These are phyloP conservation scores for Myxozyma melibiosi DNA, from an alignment of 805 yeast genomes.

Conservation along the genomic window DNA sequence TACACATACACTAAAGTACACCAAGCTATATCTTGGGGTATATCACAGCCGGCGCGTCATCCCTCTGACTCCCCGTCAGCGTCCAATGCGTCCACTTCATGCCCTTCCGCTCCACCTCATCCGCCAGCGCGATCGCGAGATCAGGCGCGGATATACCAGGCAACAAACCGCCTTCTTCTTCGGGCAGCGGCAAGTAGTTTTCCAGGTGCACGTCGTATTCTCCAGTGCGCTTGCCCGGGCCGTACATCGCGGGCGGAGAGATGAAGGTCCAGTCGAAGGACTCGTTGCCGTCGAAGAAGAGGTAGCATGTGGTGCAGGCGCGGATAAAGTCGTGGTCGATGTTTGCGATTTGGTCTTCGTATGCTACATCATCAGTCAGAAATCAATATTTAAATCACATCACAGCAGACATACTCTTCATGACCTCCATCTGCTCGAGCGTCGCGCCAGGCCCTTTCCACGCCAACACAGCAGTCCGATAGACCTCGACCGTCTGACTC, in stretches of 20 bases:
- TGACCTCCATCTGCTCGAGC: constrained; percentile 4
- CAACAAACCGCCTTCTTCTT: constrained; percentile 3
- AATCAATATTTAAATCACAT: not conserved
- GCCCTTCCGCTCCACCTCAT: constrained; percentile 11
- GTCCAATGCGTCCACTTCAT: constrained; percentile 20
- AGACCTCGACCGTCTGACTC: not conserved
- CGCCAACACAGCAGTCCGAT: not conserved
- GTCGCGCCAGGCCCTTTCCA: not conserved
- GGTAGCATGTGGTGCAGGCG: constrained; percentile 1
- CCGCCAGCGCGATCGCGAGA: constrained; percentile 20
- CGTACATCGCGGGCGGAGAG: constrained; percentile 16
- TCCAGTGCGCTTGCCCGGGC: constrained; percentile 18
- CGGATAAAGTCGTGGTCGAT: constrained; percentile 4
- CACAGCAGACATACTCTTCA: not conserved
- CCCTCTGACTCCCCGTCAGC: constrained; percentile 12
- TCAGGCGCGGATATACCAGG: constrained; percentile 18
- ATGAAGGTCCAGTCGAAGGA: constrained; percentile 16
- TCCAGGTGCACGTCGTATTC: constrained; percentile 12
- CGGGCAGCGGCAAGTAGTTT: constrained; percentile 5
- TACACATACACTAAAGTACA: not conserved
- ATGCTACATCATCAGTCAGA: not conserved
- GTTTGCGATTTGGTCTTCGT: constrained; percentile 5
- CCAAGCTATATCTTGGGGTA: constrained; percentile 8
- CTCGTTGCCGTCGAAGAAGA: constrained; percentile 11
- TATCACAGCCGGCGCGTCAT: constrained; percentile 5